Percentiles rank a stretch among this genome's conserved stretches.
Conservation (phyloP, 257 asterid genomes). For the Fraxinus pennsylvanica region DNA sequence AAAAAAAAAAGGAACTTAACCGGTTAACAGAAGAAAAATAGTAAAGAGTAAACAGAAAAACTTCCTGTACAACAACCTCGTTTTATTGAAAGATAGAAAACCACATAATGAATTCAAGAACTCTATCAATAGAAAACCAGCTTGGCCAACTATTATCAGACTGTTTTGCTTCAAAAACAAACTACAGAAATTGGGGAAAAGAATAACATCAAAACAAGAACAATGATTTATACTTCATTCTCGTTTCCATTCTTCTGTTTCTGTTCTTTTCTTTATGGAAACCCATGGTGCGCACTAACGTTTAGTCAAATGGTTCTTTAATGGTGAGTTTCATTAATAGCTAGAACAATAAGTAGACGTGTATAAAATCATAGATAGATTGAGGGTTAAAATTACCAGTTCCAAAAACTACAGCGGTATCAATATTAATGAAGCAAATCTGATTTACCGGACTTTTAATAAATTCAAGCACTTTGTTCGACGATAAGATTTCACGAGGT, state of each 20-base stretch:
- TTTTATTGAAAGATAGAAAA: constrained; percentile 16
- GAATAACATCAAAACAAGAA: background rate
- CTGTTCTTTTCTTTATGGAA: background rate
- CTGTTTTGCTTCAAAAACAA: constrained; percentile 11
- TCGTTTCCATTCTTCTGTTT: background rate
- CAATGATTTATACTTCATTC: background rate
- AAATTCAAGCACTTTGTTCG: background rate
- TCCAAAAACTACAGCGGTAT: background rate
- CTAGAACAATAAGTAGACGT: background rate
- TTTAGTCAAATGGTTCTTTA: background rate
- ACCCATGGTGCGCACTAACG: background rate
- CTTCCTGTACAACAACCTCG: constrained; percentile 21
- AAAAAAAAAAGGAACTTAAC: constrained; percentile 18
- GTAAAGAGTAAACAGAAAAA: background rate
- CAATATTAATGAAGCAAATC: background rate
- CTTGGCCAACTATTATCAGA: background rate
- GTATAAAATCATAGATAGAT: background rate
- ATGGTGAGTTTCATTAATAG: background rate
- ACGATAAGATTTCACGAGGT: background rate
- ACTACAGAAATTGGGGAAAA: constrained; percentile 7
- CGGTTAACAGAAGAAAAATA: constrained; percentile 29
- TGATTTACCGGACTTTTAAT: background rate
- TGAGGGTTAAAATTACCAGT: background rate
- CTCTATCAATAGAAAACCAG: too few species aligned
- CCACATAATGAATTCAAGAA: constrained; percentile 1